A percentile compares a stretch with the other conserved stretches of the same genome.
Conservation (phyloP, 2,329 filamentous ascomycete species). For the Pestalotiopsis sp. region DNA sequence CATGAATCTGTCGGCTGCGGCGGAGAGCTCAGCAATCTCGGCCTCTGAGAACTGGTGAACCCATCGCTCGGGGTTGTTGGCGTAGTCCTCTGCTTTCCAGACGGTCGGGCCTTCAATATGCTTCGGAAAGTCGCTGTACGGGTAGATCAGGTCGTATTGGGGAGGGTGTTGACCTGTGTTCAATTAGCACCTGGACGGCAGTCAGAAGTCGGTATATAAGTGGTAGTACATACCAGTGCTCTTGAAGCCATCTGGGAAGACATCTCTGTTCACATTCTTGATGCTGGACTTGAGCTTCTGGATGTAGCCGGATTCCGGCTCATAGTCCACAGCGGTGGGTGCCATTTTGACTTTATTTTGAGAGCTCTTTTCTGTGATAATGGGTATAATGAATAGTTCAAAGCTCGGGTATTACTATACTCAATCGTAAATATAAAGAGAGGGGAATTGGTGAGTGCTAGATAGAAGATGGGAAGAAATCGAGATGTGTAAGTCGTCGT, state of each 20-base stretch:
- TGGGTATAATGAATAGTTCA: background rate
- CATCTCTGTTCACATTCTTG: constrained; percentile 6
- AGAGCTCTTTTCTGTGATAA: background rate
- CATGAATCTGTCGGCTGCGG: constrained; percentile 65
- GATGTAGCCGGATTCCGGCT: constrained; percentile 2
- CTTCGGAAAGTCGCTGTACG: constrained; percentile 68
- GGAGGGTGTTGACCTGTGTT: constrained; percentile 68
- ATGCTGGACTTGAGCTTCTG: constrained; percentile 6
- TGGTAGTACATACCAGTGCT: constrained; percentile 3
- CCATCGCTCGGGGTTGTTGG: constrained; percentile 66
- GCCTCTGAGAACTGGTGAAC: constrained; percentile 64
- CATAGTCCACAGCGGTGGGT: constrained; percentile 10
- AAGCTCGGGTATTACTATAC: background rate
- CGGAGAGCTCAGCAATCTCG: constrained; percentile 64
- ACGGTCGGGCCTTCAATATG: constrained; percentile 68
- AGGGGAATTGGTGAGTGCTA: background rate
- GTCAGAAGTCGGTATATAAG: background rate
- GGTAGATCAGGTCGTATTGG: constrained; percentile 59
- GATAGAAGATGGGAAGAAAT: background rate
- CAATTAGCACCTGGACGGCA: background rate
- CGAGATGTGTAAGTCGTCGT: background rate
- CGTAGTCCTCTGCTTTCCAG: constrained; percentile 67
- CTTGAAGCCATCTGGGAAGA: constrained; percentile 14
- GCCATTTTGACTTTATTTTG: constrained; percentile 5
- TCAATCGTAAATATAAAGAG: background rate